Percentiles rank a stretch among this genome's conserved stretches.
Conservation (phyloP, 2,329 filamentous ascomycete species). For the Didymellaceae sp. region DNA sequence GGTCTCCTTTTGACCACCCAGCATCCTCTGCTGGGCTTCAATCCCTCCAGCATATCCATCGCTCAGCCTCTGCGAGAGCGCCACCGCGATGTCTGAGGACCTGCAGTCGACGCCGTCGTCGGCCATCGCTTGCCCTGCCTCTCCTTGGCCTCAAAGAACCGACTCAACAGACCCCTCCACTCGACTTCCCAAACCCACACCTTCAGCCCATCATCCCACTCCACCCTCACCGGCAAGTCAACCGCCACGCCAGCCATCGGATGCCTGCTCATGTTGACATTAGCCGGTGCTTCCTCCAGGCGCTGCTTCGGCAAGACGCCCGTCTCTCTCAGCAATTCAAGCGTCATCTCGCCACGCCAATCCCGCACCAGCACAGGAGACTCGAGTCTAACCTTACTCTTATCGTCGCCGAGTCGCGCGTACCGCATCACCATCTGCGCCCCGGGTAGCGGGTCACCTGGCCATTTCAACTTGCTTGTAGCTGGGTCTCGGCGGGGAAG, state of each 20-base stretch:
- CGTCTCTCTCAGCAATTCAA: slow-evolving; percentile 21
- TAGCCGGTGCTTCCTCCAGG: slow-evolving; percentile 23
- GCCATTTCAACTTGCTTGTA: slow-evolving; percentile 22
- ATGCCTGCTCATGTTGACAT: slow-evolving; percentile 26
- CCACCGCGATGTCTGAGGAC: background rate
- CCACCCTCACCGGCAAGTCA: slow-evolving; percentile 15
- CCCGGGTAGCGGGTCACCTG: slow-evolving; percentile 14
- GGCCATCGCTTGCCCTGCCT: slow-evolving; percentile 9
- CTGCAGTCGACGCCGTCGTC: background rate
- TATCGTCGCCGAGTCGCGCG: slow-evolving; percentile 5
- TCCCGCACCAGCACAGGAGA: slow-evolving; percentile 17
- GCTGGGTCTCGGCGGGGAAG: slow-evolving; percentile 30
- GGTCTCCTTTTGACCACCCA: background rate
- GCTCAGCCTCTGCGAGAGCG: too few relatives aligned
- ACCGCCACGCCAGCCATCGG: slow-evolving; percentile 20
- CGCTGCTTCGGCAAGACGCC: slow-evolving; percentile 23
- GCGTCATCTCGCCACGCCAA: slow-evolving; percentile 6
- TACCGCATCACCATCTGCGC: slow-evolving; percentile 21
- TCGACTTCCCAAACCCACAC: slow-evolving; percentile 30
- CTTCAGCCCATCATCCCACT: slow-evolving; percentile 26
- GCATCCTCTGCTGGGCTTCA: background rate
- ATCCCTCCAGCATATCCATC: background rate
- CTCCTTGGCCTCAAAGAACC: slow-evolving; percentile 25
- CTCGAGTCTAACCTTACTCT: slow-evolving; percentile 7
- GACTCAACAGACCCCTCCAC: slow-evolving; percentile 27